Conservation (phyloP, 768 basidiomycete species). For the Pseudohyphozyma bogoriensis region DNA sequence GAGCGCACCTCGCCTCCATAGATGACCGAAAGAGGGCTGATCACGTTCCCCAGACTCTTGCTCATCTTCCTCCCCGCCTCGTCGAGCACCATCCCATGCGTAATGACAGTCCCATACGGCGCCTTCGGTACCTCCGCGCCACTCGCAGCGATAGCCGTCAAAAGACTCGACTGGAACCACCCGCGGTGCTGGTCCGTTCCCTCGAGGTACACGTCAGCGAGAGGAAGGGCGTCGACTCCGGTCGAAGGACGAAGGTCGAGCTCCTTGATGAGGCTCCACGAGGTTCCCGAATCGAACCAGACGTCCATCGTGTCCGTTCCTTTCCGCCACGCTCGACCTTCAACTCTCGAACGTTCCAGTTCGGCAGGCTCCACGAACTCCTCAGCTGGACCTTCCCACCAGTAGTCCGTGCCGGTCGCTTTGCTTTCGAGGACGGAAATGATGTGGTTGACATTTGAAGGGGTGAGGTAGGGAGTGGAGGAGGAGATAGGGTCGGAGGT, state of each 20-base stretch:
- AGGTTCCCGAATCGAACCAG: slow-evolving; percentile 95
- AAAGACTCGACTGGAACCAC: slow-evolving; percentile 93
- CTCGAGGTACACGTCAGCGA: slow-evolving; percentile 83
- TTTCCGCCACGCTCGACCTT: slow-evolving; percentile 54
- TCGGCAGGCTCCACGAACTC: slow-evolving; percentile 62
- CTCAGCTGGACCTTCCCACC: slow-evolving; percentile 80
- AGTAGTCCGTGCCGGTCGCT: slow-evolving; percentile 69
- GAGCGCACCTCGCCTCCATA: slow-evolving; percentile 57
- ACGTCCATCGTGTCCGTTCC: slow-evolving; percentile 97
- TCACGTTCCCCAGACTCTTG: slow-evolving; percentile 86
- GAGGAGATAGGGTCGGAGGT: neutral
- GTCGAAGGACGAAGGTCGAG: slow-evolving; percentile 24
- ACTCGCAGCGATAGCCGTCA: slow-evolving; percentile 58
- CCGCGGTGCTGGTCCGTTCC: slow-evolving; percentile 96
- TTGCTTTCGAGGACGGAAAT: slow-evolving; percentile 59
- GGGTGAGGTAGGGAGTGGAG: slow-evolving; percentile 50
- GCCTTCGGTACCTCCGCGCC: slow-evolving; percentile 31
- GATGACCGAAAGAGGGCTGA: slow-evolving; percentile 72
- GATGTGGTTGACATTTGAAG: slow-evolving; percentile 61
- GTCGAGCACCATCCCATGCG: slow-evolving; percentile 94
- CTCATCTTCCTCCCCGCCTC: slow-evolving; percentile 88
- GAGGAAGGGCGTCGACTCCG: slow-evolving; percentile 35
- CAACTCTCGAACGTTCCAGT: slow-evolving; percentile 40
- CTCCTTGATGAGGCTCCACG: slow-evolving; percentile 68
- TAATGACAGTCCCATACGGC: slow-evolving; percentile 73